These are phyloP conservation scores for Hypoxylon trugodes DNA, from an alignment of 495 filamentous ascomycete species.

Conservation along the genomic window DNA sequence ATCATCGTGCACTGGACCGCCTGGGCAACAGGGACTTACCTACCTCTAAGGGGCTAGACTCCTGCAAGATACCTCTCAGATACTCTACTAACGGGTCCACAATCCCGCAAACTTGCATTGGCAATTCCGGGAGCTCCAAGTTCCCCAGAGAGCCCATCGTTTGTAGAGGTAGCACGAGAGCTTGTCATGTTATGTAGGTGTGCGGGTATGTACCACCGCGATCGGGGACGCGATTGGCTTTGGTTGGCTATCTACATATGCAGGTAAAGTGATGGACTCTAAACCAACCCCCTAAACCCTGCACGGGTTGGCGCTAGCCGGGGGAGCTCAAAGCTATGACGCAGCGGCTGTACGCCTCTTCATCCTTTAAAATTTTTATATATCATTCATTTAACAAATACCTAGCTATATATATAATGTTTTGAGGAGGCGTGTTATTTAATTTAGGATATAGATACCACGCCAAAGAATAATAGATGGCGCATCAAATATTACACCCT, in stretches of 20 bases:
- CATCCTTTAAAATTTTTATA: background rate
- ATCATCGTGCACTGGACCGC: slow-evolving; percentile 28
- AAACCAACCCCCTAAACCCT: background rate
- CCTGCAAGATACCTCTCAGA: background rate
- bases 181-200: background rate
- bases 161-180: background rate
- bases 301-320: background rate
- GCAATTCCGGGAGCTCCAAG: slow-evolving; percentile 7
- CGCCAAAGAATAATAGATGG: background rate
- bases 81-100: slow-evolving; percentile 8
- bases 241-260: too few species aligned
- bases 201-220: background rate
- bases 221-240: background rate
- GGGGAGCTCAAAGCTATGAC: slow-evolving; percentile 7
- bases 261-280: background rate
- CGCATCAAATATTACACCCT: too few species aligned
- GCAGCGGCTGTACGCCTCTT: slow-evolving; percentile 1
- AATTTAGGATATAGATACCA: background rate
- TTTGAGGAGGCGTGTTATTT: too few species aligned
- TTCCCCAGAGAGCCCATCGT: slow-evolving; percentile 13
- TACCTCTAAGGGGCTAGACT: slow-evolving; percentile 19
- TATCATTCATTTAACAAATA: too few species aligned
- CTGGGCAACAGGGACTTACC: slow-evolving; percentile 24
- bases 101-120: slow-evolving; percentile 9
- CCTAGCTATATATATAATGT: too few species aligned